Percentiles rank a stretch among this genome's conserved stretches.
phyloP scores from a whole-genome alignment of 345 rosid species.

The Eucalyptus pauciflora region DNA sequence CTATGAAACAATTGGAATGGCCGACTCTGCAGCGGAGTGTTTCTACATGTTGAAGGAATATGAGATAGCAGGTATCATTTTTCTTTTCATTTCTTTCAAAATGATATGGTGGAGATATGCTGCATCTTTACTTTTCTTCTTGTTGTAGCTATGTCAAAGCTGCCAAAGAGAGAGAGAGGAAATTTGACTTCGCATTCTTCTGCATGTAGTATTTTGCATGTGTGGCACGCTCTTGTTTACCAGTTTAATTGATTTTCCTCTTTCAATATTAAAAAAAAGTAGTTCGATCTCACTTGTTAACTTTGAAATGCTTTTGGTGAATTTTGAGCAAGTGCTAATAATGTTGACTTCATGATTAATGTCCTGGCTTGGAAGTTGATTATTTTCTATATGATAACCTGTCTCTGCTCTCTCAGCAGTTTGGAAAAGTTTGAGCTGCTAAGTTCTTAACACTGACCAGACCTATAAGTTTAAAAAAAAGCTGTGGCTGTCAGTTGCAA shows the following conservation, averaged over 20 bases:
- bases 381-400: neutral
- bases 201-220: neutral
- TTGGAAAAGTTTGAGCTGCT: neutral
- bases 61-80: neutral
- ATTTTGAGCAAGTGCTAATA: neutral
- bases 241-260: neutral
- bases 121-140: neutral
- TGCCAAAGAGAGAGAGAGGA: neutral
- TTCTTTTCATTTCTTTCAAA: neutral
- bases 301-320: neutral
- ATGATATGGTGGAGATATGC: neutral
- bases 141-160: neutral
- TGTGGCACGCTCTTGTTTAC: neutral
- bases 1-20: slow-evolving; percentile 30
- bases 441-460: neutral
- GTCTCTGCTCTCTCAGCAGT: neutral
- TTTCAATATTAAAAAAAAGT: neutral
- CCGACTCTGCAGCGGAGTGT: no score
- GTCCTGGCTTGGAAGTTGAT: neutral
- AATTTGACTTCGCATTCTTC: neutral
- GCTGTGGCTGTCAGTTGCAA: neutral
- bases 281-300: neutral
- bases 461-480: neutral
- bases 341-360: neutral
- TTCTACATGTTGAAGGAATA: no score